phyloP scores from a whole-genome alignment of 257 asterid genomes.

The Oldenlandia corymbosa region DNA sequence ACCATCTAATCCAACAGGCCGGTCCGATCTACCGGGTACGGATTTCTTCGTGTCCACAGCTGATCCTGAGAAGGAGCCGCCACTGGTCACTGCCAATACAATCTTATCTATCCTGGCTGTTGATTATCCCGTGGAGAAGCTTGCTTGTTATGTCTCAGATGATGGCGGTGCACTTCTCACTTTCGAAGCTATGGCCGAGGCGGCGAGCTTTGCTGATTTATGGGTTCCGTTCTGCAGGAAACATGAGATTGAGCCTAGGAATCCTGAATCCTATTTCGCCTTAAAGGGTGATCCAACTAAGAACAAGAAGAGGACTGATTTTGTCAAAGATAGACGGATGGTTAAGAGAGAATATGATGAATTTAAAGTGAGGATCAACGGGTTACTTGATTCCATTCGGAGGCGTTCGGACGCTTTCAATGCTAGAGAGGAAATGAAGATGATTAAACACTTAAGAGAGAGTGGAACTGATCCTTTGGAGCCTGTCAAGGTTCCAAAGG shows the following conservation, averaged over 20 bases:
- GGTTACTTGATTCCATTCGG: constrained; percentile 9
- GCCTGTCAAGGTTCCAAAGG: constrained; percentile 10
- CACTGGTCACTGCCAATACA: constrained; percentile 22
- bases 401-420: constrained; percentile 15
- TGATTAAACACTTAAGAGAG: constrained; percentile 8
- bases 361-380: constrained; percentile 12
- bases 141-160: constrained; percentile 22
- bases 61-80: constrained; percentile 24
- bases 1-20: constrained; percentile 16
- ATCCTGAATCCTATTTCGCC: constrained; percentile 19
- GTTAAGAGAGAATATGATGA: constrained; percentile 22
- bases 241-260: constrained; percentile 21
- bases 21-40: constrained; percentile 18
- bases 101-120: constrained; percentile 21
- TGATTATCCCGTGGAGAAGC: constrained; percentile 25
- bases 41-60: constrained; percentile 21
- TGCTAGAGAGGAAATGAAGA: constrained; percentile 17
- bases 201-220: constrained; percentile 18
- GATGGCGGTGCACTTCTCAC: constrained; percentile 26
- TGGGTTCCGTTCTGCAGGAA: constrained; percentile 25
- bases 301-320: constrained; percentile 18
- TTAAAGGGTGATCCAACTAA: constrained; percentile 15
- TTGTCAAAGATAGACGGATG: constrained; percentile 21
- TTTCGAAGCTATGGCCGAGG: constrained; percentile 23
- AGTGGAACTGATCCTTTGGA: constrained; percentile 1